Conservation (phyloP, 768 basidiomycete species). For the Pleurotus pulmonarius region DNA sequence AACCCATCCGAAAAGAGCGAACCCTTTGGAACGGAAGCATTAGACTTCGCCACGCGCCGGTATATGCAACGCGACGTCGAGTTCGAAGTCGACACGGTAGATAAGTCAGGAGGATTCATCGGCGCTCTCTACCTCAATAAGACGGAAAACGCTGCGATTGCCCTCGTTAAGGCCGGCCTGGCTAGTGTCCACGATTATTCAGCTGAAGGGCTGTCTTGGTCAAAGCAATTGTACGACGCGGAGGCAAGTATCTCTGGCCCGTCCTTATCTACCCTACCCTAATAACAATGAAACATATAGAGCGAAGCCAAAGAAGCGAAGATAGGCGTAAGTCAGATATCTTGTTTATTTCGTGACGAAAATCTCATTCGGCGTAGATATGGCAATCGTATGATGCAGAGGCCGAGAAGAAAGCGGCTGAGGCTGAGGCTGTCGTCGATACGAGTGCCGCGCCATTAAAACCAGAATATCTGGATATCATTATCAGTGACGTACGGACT, state of each 20-base stretch:
- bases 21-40: constrained; percentile 81
- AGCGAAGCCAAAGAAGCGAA: constrained; percentile 77
- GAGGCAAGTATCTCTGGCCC: constrained; percentile 47
- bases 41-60: constrained; percentile 70
- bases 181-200: constrained; percentile 88
- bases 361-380: constrained; percentile 44
- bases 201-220: constrained; percentile 78
- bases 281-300: constrained; percentile 27
- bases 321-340: constrained; percentile 58
- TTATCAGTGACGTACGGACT: constrained; percentile 82
- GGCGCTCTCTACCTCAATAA: constrained; percentile 84
- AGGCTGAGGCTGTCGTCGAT: constrained; percentile 38
- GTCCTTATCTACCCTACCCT: constrained; percentile 4
- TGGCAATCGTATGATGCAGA: constrained; percentile 85
- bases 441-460: constrained; percentile 54
- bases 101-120: constrained; percentile 96
- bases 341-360: neutral
- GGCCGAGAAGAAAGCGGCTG: constrained; percentile 49
- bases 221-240: constrained; percentile 74
- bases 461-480: constrained; percentile 87
- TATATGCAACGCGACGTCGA: constrained; percentile 97
- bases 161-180: constrained; percentile 82
- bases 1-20: constrained; percentile 81
- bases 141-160: constrained; percentile 79
- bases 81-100: constrained; percentile 83